Evolutionary conservation across 345 rosid genomes (phyloP).

Genomic region (Gossypium australe): DNA sequence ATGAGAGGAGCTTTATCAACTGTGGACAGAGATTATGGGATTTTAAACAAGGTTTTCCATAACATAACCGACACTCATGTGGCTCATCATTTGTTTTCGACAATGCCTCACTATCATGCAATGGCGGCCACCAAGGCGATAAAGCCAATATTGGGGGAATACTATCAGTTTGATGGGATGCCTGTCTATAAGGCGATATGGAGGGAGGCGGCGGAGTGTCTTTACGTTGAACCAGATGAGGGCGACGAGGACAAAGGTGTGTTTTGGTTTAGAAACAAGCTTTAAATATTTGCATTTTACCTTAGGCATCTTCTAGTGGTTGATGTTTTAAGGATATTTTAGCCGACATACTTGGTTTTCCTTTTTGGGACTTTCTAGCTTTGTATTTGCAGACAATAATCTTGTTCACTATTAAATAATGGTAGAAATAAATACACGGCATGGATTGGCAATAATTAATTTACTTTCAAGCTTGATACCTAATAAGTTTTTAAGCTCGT

Average conservation of each 20-base stretch:
- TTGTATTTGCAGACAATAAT: background rate
- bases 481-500: too few relatives aligned
- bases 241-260: conserved; percentile 58
- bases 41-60: conserved; percentile 80
- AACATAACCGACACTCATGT: conserved; percentile 86
- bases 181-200: conserved; percentile 61
- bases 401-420: background rate
- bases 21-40: conserved; percentile 80
- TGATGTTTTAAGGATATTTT: background rate
- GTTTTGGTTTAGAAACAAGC: conserved; percentile 69
- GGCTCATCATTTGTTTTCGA: conserved; percentile 78
- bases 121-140: conserved; percentile 90
- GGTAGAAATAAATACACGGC: background rate
- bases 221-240: conserved; percentile 73
- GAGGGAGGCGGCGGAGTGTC: conserved; percentile 90
- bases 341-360: background rate
- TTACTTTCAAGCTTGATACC: too few relatives aligned
- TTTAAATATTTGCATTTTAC: conserved; percentile 21
- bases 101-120: conserved; percentile 88
- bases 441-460: background rate
- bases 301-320: background rate
- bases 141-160: conserved; percentile 74
- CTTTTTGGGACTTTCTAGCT: background rate
- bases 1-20: conserved; percentile 79
- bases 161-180: conserved; percentile 72